Percentiles rank a stretch among this genome's conserved stretches.
These are phyloP conservation scores for Alopecurus myosuroides DNA, from an alignment of 176 grass and related monocot species.

Conservation along the genomic window DNA sequence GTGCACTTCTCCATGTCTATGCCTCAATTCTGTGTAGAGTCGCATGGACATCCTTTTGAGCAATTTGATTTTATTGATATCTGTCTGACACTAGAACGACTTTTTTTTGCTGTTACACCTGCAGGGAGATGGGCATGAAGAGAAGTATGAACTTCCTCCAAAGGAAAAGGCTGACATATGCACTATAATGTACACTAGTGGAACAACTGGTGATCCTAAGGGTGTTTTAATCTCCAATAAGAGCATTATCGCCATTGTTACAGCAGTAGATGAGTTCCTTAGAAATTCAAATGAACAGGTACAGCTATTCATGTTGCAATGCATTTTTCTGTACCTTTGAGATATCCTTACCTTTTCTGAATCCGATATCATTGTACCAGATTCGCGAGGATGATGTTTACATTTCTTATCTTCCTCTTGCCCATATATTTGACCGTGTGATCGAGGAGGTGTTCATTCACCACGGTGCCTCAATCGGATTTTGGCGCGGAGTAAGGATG, in stretches of 20 bases:
- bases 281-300: slow-evolving; percentile 53
- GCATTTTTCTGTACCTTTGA: not conserved
- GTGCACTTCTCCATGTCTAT: not conserved
- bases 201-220: slow-evolving; percentile 94
- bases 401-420: slow-evolving; percentile 88
- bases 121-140: slow-evolving; percentile 65
- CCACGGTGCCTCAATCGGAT: slow-evolving; percentile 85
- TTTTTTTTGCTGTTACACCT: slow-evolving; percentile 21
- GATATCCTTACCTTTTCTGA: slow-evolving; percentile 15
- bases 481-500: slow-evolving; percentile 90
- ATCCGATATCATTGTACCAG: slow-evolving; percentile 33
- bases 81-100: not conserved
- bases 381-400: slow-evolving; percentile 61
- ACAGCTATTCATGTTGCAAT: not conserved
- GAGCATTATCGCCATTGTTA: slow-evolving; percentile 81
- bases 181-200: slow-evolving; percentile 99
- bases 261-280: slow-evolving; percentile 57
- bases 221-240: slow-evolving; percentile 87
- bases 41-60: not conserved
- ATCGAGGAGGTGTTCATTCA: slow-evolving; percentile 94
- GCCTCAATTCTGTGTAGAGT: not conserved
- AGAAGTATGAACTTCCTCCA: slow-evolving; percentile 66
- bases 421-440: slow-evolving; percentile 93
- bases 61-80: slow-evolving; percentile 11
- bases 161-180: slow-evolving; percentile 81